Percentiles rank a stretch among this genome's conserved stretches.
Conservation (phyloP, 345 rosid species). For the Combretum micranthum region DNA sequence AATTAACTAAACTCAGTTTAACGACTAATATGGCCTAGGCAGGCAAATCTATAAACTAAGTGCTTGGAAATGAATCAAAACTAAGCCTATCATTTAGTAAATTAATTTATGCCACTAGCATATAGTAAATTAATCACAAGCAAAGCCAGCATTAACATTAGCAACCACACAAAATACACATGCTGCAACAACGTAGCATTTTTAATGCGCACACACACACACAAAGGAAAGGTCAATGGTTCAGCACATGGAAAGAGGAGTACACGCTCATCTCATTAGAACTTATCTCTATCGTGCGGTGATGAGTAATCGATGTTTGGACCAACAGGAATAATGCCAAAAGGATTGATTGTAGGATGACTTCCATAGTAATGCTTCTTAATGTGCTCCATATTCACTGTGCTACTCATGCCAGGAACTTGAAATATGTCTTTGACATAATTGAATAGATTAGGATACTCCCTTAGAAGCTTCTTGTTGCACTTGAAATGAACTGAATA, state of each 20-base stretch:
- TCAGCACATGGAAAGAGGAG: background rate
- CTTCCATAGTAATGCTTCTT: conserved; percentile 39
- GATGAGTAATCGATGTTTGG: conserved; percentile 29
- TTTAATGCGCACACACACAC: background rate
- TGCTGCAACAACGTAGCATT: no score
- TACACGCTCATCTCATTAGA: conserved; percentile 2
- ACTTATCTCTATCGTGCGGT: conserved; percentile 29
- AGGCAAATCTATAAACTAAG: no score
- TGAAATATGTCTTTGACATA: conserved; percentile 39
- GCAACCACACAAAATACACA: no score
- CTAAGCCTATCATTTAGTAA: no score
- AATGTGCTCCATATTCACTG: conserved; percentile 37
- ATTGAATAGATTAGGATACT: conserved; percentile 41
- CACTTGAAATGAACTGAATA: conserved; percentile 52
- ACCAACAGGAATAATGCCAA: conserved; percentile 37
- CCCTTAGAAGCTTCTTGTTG: conserved; percentile 35
- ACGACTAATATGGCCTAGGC: no score
- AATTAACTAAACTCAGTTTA: no score
- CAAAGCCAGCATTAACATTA: no score
- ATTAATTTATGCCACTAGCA: no score
- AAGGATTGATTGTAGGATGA: conserved; percentile 37
- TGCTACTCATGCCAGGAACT: conserved; percentile 31
- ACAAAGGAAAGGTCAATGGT: background rate
- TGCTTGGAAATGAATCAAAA: no score
- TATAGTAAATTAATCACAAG: no score